Conservation (phyloP, 805 yeast species). For the Kodamaea fukazawae region DNA sequence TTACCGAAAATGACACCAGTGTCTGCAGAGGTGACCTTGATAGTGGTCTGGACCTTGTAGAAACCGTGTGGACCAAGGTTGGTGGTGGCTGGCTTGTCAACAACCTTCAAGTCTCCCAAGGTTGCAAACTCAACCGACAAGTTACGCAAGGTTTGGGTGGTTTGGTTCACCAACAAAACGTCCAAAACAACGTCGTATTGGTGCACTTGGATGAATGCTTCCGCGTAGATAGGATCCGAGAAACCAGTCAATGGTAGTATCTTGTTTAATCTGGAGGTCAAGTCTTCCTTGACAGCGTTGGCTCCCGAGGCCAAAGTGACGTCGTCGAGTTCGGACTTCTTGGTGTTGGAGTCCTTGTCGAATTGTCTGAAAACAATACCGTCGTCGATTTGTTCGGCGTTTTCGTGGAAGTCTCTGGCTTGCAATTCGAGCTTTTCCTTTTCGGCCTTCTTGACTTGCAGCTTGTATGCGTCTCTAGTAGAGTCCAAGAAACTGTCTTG, state of each 20-base stretch:
- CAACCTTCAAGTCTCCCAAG: conserved; percentile 90
- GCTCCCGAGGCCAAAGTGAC: conserved; percentile 53
- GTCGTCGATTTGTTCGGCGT: conserved; percentile 77
- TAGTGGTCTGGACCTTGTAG: conserved; percentile 82
- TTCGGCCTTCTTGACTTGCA: conserved; percentile 62
- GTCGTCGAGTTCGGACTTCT: conserved; percentile 46
- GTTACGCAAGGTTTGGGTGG: conserved; percentile 85
- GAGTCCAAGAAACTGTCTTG: conserved; percentile 80
- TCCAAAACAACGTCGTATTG: conserved; percentile 95
- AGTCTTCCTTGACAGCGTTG: conserved; percentile 51
- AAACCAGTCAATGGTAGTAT: conserved; percentile 96
- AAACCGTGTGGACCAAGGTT: conserved; percentile 98
- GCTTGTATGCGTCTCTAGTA: conserved; percentile 79
- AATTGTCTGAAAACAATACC: conserved; percentile 78
- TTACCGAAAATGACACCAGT: conserved; percentile 98
- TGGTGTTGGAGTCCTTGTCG: conserved; percentile 38
- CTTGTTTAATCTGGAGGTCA: conserved; percentile 78
- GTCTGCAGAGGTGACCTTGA: conserved; percentile 94
- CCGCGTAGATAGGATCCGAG: conserved; percentile 97
- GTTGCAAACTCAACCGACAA: conserved; percentile 93
- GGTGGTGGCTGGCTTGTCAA: conserved; percentile 84
- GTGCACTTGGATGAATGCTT: conserved; percentile 92
- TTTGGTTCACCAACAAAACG: conserved; percentile 91
- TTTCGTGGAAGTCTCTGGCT: conserved; percentile 56
- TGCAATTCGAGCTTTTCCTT: conserved; percentile 53